A percentile compares a stretch with the other conserved stretches of the same genome.
phyloP scores from a whole-genome alignment of 768 basidiomycete species.

The Mycena sanguinolenta region DNA sequence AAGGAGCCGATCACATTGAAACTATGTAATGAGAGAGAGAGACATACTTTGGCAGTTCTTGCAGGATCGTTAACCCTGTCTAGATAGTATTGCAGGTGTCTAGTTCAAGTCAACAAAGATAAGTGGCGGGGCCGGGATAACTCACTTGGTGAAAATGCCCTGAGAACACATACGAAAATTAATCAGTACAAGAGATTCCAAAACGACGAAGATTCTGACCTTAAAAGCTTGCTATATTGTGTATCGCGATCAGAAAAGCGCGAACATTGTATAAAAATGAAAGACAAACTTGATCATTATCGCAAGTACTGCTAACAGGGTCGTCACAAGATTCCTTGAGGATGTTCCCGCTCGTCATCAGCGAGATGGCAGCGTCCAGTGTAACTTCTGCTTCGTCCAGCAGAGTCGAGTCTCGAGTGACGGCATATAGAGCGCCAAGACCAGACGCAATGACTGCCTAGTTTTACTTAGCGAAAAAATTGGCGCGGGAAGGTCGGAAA shows the following conservation, averaged over 20 bases:
- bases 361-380: conserved; percentile 61
- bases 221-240: conserved; percentile 58
- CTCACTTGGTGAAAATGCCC: conserved; percentile 64
- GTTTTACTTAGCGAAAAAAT: neutral
- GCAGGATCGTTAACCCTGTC: conserved; percentile 58
- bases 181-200: neutral
- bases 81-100: conserved; percentile 62
- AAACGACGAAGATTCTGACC: conserved; percentile 35
- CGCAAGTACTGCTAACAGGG: conserved; percentile 57
- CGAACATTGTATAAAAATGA: neutral
- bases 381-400: conserved; percentile 64
- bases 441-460: conserved; percentile 70
- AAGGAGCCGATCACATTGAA: too few species aligned
- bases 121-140: neutral
- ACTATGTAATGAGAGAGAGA: too few species aligned
- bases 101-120: neutral
- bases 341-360: conserved; percentile 54
- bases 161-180: conserved; percentile 35
- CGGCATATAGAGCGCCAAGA: conserved; percentile 59
- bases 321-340: conserved; percentile 68
- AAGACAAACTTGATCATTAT: conserved; percentile 58
- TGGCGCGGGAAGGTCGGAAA: neutral
- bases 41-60: conserved; percentile 49
- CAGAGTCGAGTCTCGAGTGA: conserved; percentile 53
- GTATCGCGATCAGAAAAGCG: neutral